A percentile compares a stretch with the other conserved stretches of the same genome.
Evolutionary conservation across 2,329 filamentous ascomycete genomes (phyloP).

Genomic region (Diplodia corticola): DNA sequence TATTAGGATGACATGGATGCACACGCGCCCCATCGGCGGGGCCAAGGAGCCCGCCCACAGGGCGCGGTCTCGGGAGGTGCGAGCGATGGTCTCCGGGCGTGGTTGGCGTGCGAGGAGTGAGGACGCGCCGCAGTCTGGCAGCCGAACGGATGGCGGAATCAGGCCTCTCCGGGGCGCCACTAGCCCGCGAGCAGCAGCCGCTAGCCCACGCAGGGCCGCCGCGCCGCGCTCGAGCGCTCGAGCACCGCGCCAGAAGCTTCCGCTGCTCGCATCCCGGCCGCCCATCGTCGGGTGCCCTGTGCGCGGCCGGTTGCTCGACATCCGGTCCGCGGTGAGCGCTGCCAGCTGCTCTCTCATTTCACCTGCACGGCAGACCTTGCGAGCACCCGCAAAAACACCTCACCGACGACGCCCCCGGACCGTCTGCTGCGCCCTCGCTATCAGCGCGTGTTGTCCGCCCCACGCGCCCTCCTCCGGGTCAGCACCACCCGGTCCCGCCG

Average conservation of each 20-base stretch:
- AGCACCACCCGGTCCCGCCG: neutral
- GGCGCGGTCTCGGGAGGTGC: constrained; percentile 12
- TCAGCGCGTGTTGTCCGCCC: neutral
- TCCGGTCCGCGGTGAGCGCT: too few relatives aligned
- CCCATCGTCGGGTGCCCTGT: neutral
- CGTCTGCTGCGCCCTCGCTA: neutral
- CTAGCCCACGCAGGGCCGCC: neutral
- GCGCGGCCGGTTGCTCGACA: neutral
- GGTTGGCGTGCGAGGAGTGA: constrained; percentile 1
- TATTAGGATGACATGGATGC: neutral
- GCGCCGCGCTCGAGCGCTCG: neutral
- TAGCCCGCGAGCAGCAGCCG: neutral
- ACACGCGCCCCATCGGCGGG: neutral
- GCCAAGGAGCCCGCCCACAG: constrained; percentile 7
- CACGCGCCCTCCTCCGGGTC: neutral
- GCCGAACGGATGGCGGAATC: constrained; percentile 17
- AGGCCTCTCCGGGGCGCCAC: neutral
- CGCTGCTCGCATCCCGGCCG: neutral
- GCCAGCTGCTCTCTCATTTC: neutral
- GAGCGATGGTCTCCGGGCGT: neutral
- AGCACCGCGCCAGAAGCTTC: neutral
- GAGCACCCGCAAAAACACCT: constrained; percentile 4
- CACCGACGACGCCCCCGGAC: neutral
- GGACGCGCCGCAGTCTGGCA: neutral
- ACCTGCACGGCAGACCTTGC: constrained; percentile 8